These are phyloP conservation scores for Globisporangium lucens DNA, from an alignment of 352 stramenopile species.

Conservation along the genomic window DNA sequence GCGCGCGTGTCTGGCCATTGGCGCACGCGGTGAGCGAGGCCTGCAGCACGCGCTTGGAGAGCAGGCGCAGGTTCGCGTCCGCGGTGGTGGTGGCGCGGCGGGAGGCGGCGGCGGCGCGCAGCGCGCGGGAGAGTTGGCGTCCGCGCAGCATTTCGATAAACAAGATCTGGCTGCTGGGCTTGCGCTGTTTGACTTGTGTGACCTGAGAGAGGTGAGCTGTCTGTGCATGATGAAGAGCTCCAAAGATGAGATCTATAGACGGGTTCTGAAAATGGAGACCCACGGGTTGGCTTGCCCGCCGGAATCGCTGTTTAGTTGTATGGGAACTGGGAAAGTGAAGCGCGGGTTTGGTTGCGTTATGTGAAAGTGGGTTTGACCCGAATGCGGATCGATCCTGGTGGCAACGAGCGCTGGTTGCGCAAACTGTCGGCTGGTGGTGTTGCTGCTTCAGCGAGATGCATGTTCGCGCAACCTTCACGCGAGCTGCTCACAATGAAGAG, in stretches of 20 bases:
- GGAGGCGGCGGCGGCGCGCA: slow-evolving; percentile 26
- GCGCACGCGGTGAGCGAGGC: slow-evolving; percentile 10
- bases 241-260: not conserved
- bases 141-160: slow-evolving; percentile 41
- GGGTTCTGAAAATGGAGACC: slow-evolving; percentile 1
- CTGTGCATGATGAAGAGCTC: slow-evolving; percentile 4
- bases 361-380: not conserved
- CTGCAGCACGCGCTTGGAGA: slow-evolving; percentile 15
- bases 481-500: not conserved
- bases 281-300: not conserved
- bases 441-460: not conserved
- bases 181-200: slow-evolving; percentile 5
- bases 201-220: not conserved
- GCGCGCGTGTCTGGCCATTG: slow-evolving; percentile 21
- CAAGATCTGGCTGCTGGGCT: slow-evolving; percentile 21
- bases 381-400: not conserved
- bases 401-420: slow-evolving; percentile 4
- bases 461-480: not conserved
- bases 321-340: not conserved
- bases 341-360: not conserved
- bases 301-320: slow-evolving; percentile 15
- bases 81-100: slow-evolving; percentile 9
- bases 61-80: not conserved
- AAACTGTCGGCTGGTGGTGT: not conserved
- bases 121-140: slow-evolving; percentile 39